These are phyloP conservation scores for Chaetomium globosum DNA, from an alignment of 2,329 filamentous ascomycete species.

Conservation along the genomic window DNA sequence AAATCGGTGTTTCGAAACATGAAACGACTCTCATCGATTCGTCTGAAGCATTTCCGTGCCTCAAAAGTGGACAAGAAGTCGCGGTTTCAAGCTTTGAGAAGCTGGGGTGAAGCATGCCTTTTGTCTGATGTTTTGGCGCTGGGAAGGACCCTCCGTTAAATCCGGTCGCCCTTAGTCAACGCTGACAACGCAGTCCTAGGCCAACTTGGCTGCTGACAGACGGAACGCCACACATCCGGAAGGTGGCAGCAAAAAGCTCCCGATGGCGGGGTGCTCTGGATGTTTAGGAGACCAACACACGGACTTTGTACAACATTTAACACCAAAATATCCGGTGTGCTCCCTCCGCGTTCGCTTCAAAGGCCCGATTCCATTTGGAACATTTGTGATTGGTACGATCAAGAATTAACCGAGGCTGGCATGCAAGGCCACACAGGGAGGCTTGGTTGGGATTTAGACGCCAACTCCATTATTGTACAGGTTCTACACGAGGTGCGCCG, in stretches of 20 bases:
- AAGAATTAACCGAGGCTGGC: background rate
- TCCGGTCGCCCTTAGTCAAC: constrained; percentile 29
- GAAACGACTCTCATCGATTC: constrained; percentile 11
- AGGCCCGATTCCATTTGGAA: background rate
- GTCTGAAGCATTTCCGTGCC: constrained; percentile 1
- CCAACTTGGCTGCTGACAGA: constrained; percentile 22
- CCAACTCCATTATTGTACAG: constrained; percentile 31
- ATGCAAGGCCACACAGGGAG: background rate
- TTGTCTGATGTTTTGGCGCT: constrained; percentile 14
- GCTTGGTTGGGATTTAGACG: constrained; percentile 2
- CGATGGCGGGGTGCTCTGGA: constrained; percentile 14
- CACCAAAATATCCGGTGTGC: background rate
- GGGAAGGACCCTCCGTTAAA: constrained; percentile 1
- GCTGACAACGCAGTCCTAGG: constrained; percentile 32
- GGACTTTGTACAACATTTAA: background rate
- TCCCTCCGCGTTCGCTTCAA: background rate
- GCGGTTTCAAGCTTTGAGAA: background rate
- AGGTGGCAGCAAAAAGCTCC: constrained; percentile 13
- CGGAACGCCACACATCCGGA: constrained; percentile 16
- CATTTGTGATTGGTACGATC: background rate
- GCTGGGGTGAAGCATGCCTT: constrained; percentile 14
- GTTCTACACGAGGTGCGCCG: constrained; percentile 31
- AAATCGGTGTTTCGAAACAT: constrained; percentile 19
- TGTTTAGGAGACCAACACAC: background rate
- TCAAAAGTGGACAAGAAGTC: constrained; percentile 11